Conservation (phyloP, 2,329 filamentous ascomycete genomes). For the Ceratocystis alfenasii region DNA sequence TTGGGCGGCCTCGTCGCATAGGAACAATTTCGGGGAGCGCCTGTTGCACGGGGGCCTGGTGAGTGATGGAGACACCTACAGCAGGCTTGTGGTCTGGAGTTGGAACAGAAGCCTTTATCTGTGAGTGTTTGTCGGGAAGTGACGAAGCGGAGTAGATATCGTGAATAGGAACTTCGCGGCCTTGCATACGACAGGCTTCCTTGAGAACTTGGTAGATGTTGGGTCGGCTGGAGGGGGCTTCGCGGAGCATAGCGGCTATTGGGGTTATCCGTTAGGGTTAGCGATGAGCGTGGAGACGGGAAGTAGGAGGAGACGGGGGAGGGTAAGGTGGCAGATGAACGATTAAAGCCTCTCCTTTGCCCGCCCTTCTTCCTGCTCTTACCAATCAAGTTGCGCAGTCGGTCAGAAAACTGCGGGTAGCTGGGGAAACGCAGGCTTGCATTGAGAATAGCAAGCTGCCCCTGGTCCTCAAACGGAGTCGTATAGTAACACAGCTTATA, state of each 20-base stretch:
- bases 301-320: neutral
- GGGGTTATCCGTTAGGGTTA: slow-evolving; percentile 7
- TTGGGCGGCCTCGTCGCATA: slow-evolving; percentile 73
- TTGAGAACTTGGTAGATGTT: slow-evolving; percentile 90
- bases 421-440: slow-evolving; percentile 85
- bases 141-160: slow-evolving; percentile 64
- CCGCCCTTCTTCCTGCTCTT: slow-evolving; percentile 1
- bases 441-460: slow-evolving; percentile 92
- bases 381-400: slow-evolving; percentile 84
- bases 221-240: slow-evolving; percentile 64
- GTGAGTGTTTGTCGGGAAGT: slow-evolving; percentile 47
- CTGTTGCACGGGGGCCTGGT: slow-evolving; percentile 58
- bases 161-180: slow-evolving; percentile 72
- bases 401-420: slow-evolving; percentile 81
- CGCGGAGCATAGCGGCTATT: slow-evolving; percentile 75
- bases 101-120: slow-evolving; percentile 40
- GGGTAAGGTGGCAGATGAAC: neutral
- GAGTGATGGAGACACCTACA: slow-evolving; percentile 70
- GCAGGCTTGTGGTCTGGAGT: slow-evolving; percentile 42
- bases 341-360: too few species aligned
- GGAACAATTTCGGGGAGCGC: slow-evolving; percentile 79
- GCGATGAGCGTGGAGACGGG: neutral
- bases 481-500: slow-evolving; percentile 99
- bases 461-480: slow-evolving; percentile 94
- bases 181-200: slow-evolving; percentile 81